Percentiles rank a stretch among this genome's conserved stretches.
These are phyloP conservation scores for Trichocladium antarcticum DNA, from an alignment of 495 filamentous ascomycete genomes.

Conservation along the genomic window DNA sequence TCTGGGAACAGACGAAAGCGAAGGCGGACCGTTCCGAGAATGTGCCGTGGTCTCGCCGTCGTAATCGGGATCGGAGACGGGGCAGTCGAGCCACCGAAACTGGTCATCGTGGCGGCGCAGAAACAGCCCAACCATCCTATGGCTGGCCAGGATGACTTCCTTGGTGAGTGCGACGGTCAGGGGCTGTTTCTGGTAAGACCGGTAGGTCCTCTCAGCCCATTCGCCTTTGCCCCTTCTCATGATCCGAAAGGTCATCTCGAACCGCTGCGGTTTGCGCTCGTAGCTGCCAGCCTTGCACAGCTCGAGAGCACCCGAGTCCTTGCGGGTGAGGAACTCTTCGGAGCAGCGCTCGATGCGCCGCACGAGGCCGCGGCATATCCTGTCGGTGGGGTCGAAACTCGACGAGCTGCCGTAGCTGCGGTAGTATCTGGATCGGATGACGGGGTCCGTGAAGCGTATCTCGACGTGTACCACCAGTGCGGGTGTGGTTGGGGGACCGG, in stretches of 20 bases:
- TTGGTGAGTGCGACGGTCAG: conserved; percentile 29
- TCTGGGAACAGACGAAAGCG: conserved; percentile 31
- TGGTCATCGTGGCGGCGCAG: conserved; percentile 33
- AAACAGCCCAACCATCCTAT: conserved; percentile 38
- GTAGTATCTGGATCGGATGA: conserved; percentile 28
- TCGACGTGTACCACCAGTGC: conserved; percentile 31
- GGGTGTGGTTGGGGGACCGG: conserved; percentile 4
- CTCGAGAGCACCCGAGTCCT: conserved; percentile 36
- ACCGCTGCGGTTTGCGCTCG: conserved; percentile 33
- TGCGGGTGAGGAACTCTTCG: conserved; percentile 38
- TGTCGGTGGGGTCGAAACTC: conserved; percentile 28
- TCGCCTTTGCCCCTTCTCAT: conserved; percentile 28
- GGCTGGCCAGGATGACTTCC: conserved; percentile 34
- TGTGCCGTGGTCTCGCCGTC: conserved; percentile 24
- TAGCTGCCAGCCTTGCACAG: conserved; percentile 24
- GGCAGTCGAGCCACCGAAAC: conserved; percentile 34
- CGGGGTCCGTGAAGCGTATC: conserved; percentile 35
- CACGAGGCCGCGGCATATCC: conserved; percentile 33
- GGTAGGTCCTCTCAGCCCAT: conserved; percentile 35
- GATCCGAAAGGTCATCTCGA: conserved; percentile 35
- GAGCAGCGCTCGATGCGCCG: conserved; percentile 39
- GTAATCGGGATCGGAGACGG: conserved; percentile 24
- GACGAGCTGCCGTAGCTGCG: conserved; percentile 34
- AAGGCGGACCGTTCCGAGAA: conserved; percentile 24
- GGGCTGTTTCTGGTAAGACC: conserved; percentile 37